phyloP scores from a whole-genome alignment of 2,329 filamentous ascomycete species.

The Cladophialophora carrionii region DNA sequence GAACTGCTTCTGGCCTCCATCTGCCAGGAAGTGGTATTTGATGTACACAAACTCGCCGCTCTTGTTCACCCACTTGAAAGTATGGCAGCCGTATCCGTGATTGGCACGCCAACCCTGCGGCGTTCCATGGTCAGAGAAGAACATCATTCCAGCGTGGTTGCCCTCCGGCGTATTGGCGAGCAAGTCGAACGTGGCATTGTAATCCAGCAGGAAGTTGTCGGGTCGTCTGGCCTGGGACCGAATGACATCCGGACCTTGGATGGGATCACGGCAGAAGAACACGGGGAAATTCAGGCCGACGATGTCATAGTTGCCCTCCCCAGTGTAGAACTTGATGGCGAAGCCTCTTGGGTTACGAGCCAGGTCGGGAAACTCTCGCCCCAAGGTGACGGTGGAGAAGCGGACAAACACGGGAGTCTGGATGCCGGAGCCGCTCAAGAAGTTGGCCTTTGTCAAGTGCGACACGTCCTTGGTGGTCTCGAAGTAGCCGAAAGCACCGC shows the following conservation, averaged over 20 bases:
- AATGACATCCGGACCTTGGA: constrained; percentile 55
- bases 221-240: constrained; percentile 70
- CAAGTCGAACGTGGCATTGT: constrained; percentile 55
- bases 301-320: constrained; percentile 76
- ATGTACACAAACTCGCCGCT: constrained; percentile 72
- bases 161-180: constrained; percentile 54
- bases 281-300: constrained; percentile 71
- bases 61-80: constrained; percentile 69
- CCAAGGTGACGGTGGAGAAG: constrained; percentile 78
- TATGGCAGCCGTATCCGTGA: constrained; percentile 84
- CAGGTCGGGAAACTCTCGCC: constrained; percentile 75
- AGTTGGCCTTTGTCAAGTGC: constrained; percentile 57
- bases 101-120: constrained; percentile 79
- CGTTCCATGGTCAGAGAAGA: constrained; percentile 71
- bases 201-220: constrained; percentile 65
- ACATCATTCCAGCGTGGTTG: constrained; percentile 61
- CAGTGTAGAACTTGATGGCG: constrained; percentile 75
- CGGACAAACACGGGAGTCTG: constrained; percentile 70
- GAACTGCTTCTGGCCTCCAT: constrained; percentile 73
- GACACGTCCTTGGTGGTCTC: constrained; percentile 37
- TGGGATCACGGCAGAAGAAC: constrained; percentile 75
- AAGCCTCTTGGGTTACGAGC: constrained; percentile 81
- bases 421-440: constrained; percentile 69
- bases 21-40: constrained; percentile 77
- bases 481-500: constrained; percentile 39